phyloP scores from a whole-genome alignment of 768 basidiomycete species.

The Agrocybe praecox region DNA sequence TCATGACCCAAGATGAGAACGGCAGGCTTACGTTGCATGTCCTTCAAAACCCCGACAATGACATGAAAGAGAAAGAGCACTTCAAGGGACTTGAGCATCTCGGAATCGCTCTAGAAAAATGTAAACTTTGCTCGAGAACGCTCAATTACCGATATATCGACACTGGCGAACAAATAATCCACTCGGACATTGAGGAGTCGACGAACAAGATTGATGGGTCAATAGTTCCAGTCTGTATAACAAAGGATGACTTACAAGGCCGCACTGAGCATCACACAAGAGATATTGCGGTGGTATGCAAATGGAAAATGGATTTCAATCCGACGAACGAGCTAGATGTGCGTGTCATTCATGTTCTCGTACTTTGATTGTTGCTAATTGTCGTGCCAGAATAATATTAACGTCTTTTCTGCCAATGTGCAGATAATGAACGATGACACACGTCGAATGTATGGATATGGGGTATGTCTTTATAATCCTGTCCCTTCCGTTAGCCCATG shows the following conservation, averaged over 20 bases:
- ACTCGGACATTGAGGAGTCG: constrained; percentile 13
- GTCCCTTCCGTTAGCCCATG: background rate
- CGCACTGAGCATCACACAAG: background rate
- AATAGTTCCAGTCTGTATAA: constrained; percentile 4
- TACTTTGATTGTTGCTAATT: background rate
- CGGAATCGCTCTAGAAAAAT: no score
- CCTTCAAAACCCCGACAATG: no score
- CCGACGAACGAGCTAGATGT: constrained; percentile 1
- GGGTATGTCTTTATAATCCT: constrained; percentile 15
- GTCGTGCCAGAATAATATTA: background rate
- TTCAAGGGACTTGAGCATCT: no score
- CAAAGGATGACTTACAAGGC: background rate
- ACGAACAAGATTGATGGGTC: constrained; percentile 15
- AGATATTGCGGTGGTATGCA: constrained; percentile 12
- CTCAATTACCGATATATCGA: no score
- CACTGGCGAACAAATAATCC: no score
- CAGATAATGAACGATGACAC: constrained; percentile 27
- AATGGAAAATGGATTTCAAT: constrained; percentile 9
- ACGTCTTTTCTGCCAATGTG: constrained; percentile 1
- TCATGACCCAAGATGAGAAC: no score
- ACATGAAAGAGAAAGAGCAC: no score
- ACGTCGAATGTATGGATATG: constrained; percentile 25
- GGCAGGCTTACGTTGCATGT: no score
- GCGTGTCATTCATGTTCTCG: background rate
- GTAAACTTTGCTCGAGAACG: no score